Conservation (phyloP, 345 rosid species). For the Capsella bursapastoris region DNA sequence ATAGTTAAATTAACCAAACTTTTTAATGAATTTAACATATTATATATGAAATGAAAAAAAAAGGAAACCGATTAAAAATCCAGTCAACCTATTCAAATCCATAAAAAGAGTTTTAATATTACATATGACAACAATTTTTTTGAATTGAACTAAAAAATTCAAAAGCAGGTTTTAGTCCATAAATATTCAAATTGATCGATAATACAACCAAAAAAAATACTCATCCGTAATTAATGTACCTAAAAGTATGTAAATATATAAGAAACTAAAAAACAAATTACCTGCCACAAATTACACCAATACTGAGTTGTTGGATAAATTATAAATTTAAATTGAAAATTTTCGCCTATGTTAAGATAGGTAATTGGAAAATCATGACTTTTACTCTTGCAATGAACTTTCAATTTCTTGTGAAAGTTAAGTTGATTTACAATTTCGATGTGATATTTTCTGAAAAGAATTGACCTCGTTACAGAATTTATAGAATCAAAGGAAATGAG, state of each 20-base stretch:
- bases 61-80: neutral
- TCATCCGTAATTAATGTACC: neutral
- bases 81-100: neutral
- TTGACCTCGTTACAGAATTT: too few relatives aligned
- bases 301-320: conserved; percentile 12
- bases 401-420: conserved; percentile 15
- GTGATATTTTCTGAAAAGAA: conserved; percentile 12
- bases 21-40: neutral
- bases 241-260: neutral
- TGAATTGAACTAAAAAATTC: neutral
- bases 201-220: neutral
- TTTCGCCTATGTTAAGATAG: conserved; percentile 29
- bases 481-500: neutral
- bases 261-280: neutral
- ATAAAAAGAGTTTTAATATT: too few relatives aligned
- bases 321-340: conserved; percentile 21
- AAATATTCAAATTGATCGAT: neutral
- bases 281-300: conserved; percentile 40
- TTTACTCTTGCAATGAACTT: conserved; percentile 34
- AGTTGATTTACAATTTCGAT: conserved; percentile 32
- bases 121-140: neutral
- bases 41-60: too few relatives aligned
- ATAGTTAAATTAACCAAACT: too few relatives aligned
- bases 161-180: neutral
- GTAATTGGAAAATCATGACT: conserved; percentile 32